Evolutionary conservation across 345 rosid species (phyloP), one percentile per base, ranked within the genome.

Genomic region (Populus pruinosa): DNA sequence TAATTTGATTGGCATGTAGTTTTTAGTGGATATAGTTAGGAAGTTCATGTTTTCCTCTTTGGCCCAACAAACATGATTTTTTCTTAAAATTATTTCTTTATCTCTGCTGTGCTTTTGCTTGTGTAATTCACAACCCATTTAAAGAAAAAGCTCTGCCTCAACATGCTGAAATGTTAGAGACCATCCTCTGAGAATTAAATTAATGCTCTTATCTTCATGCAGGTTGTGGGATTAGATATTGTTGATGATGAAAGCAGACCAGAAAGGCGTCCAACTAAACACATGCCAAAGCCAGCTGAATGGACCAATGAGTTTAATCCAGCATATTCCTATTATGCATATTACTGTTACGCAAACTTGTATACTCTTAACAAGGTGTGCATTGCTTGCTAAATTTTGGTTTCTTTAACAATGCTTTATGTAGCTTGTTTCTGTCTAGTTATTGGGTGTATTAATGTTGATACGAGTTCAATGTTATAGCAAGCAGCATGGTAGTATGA

Each of bases 201-300:
- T 33, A 36, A 18, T 49, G 31, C 55, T 63, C 76, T 50, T 33
- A 73, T 72, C 47, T 68, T 64, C 50, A 66, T 80, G 38, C 87
- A 88, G 89, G 91, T 88, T 71, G 91, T 88, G 73, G 91, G 88
- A 69, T 86, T 88, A 77, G 91, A 88, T 78, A 63, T 88, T 76
- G 91, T 86, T 21, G 91, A 88, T 83, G 91, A 88, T 77, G 91
- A 88, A 85, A 88, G 87, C 80, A 88, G 81, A 82, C 91, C 89
- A 33, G 89, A 86, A 78, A 86, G 91, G 75, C 91, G 86, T 72
- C 91, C 89, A 62, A 88, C 88, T 56, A 88, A 88, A 82, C 91
- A 88, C 80, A 88, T 88, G 91, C 89, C 85, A 2, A 82, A 44
- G 55, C 91, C 91, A 31, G 83, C 86, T 66, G 87, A 86, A 80